Evolutionary conservation across 2,329 filamentous ascomycete species (phyloP).

Genomic region (Trichoderma sp.): DNA sequence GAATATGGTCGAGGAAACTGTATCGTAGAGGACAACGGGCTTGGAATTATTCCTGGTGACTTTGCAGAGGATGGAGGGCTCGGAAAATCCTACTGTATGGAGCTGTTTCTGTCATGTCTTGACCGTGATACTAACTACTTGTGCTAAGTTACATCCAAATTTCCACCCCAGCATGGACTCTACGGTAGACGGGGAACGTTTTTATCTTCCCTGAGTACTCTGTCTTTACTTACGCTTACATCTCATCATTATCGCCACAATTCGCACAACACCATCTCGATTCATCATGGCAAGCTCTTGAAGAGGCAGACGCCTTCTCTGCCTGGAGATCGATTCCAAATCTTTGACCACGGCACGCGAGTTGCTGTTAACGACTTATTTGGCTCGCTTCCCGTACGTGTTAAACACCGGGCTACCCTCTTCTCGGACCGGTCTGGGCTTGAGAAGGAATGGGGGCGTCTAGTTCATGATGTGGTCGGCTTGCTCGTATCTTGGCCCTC

Average conservation of each 20-base stretch:
- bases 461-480: conserved; percentile 61
- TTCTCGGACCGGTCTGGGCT: conserved; percentile 52
- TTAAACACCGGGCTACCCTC: conserved; percentile 71
- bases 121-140: conserved; percentile 18
- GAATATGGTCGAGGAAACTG: conserved; percentile 78
- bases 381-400: conserved; percentile 85
- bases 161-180: conserved; percentile 43
- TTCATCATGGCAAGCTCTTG: conserved; percentile 70
- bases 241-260: conserved; percentile 66
- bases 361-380: conserved; percentile 80
- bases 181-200: conserved; percentile 76
- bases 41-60: conserved; percentile 72
- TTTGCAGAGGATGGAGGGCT: conserved; percentile 72
- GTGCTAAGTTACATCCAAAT: conserved; percentile 74
- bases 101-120: not conserved
- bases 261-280: conserved; percentile 63
- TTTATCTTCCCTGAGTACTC: conserved; percentile 70
- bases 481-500: conserved; percentile 70
- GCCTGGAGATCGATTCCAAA: conserved; percentile 56
- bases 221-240: conserved; percentile 75
- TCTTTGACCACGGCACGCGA: conserved; percentile 68
- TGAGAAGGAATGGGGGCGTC: conserved; percentile 63
- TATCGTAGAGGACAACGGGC: conserved; percentile 79
- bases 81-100: conserved; percentile 70
- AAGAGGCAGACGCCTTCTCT: conserved; percentile 64